These are phyloP conservation scores for Aspergillus baeticus DNA, from an alignment of 495 filamentous ascomycete genomes.

Conservation along the genomic window DNA sequence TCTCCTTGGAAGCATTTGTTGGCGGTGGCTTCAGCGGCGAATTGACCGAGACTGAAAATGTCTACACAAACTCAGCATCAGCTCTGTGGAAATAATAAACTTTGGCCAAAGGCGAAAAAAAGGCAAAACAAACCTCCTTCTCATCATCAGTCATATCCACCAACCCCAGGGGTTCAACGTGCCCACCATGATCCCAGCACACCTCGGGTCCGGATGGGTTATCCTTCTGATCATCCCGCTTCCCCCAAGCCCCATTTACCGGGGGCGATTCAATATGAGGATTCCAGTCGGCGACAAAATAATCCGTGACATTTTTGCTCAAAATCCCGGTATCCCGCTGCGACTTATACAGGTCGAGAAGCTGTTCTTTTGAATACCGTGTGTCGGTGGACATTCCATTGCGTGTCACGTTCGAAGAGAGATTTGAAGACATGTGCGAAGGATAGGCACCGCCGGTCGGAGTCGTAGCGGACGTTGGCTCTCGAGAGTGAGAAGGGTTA, in stretches of 20 bases:
- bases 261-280: conserved; percentile 64
- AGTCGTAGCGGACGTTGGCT: conserved; percentile 48
- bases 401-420: conserved; percentile 44
- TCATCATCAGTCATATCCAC: conserved; percentile 80
- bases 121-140: conserved; percentile 63
- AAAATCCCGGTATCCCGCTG: conserved; percentile 57
- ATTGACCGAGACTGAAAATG: conserved; percentile 85
- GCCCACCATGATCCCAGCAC: conserved; percentile 85
- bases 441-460: conserved; percentile 57
- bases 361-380: conserved; percentile 80
- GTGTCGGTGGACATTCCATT: conserved; percentile 55
- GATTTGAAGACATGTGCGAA: conserved; percentile 56
- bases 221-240: conserved; percentile 66
- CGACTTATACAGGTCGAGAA: conserved; percentile 70
- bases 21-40: conserved; percentile 85
- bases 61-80: conserved; percentile 42
- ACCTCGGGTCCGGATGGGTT: conserved; percentile 67
- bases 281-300: conserved; percentile 75
- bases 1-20: conserved; percentile 70
- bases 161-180: conserved; percentile 68
- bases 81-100: conserved; percentile 9
- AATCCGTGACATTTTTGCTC: conserved; percentile 62
- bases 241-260: conserved; percentile 71
- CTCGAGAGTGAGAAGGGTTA: conserved; percentile 51
- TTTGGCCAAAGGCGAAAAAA: conserved; percentile 10